A percentile compares a stretch with the other conserved stretches of the same genome.
phyloP scores from a whole-genome alignment of 73 alveolate genomes.

The Diophrys sp. region DNA sequence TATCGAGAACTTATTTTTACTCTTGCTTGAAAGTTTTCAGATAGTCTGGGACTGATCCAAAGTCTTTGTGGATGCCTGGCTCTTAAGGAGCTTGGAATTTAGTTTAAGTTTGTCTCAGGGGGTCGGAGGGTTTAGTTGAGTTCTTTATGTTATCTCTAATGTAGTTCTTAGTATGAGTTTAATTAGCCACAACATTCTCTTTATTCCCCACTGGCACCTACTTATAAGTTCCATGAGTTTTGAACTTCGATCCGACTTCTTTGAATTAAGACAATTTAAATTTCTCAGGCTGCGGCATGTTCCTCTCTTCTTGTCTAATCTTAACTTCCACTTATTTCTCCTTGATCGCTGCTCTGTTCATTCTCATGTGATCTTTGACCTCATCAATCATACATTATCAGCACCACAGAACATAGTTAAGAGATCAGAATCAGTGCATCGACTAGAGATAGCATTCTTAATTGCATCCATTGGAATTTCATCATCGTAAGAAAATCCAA shows the following conservation, averaged over 20 bases:
- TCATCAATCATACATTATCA: neutral
- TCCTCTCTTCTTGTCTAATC: conserved; percentile 21
- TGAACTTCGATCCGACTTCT: conserved; percentile 34
- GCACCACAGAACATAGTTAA: conserved; percentile 11
- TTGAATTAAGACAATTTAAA: conserved; percentile 39
- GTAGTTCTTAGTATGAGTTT: conserved; percentile 8
- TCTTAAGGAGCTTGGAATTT: neutral
- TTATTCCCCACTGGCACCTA: neutral
- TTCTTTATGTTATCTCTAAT: conserved; percentile 25
- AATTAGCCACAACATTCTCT: conserved; percentile 1
- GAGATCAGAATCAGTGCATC: conserved; percentile 1
- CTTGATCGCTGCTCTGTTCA: conserved; percentile 20
- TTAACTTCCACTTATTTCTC: conserved; percentile 11
- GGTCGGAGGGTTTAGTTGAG: neutral
- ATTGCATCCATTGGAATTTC: conserved; percentile 14
- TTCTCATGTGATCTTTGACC: conserved; percentile 28
- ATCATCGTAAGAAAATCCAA: neutral
- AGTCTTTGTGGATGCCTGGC: conserved; percentile 46
- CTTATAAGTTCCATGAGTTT: neutral
- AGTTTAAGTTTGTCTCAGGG: conserved; percentile 1
- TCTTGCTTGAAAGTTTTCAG: conserved; percentile 65
- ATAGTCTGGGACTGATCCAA: conserved; percentile 84
- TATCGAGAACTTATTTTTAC: conserved; percentile 59
- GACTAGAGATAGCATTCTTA: neutral
- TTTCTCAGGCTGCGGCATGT: neutral